Evolutionary conservation across 2,329 filamentous ascomycete species (phyloP), one percentile per base, ranked within the genome.

Genomic region (Zasmidium citrigriseum): DNA sequence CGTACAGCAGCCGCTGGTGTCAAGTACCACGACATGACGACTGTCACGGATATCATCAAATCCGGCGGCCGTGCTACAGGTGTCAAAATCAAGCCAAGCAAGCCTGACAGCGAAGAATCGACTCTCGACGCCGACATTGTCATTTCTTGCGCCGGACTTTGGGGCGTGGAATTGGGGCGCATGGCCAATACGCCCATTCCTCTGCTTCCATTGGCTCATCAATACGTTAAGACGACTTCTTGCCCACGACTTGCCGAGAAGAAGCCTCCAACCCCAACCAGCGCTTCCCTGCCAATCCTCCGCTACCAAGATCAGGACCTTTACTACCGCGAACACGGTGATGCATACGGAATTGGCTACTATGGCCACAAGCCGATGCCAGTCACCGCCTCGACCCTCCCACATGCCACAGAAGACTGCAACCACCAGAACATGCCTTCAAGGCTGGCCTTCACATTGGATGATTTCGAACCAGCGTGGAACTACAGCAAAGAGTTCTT

Each of bases 301-400:
- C 80, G 85, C 2, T 79, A 87, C 62, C 86, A 88, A 64, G 85
- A 88, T 60, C 79, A 83, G 54, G 84, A 87, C 59, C 77, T 88
- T 1, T 88, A 88, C 71, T 88, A 85, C 65, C 82, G 85, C 9
- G 84, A 87, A 67, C 85, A 87, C 61, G 86, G 85, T 3, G 83
- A 86, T 21, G 80, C 82, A 50, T 82, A 80, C 57, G 85, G 85
- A 9, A 87, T 88, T 60, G 85, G 85, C 7, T 88, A 82, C 67
- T 88, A 88, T 64, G 84, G 84, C 10, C 85, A 88, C 69, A 78
- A 78, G 1, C 84, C 86, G 0, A 84, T 87, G 77, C 85, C 85
- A 0, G 76, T 87, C 11, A 77, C 78, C 1, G 85, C 85, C 0
- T 78, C 80, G 0, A 77, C 79, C 0, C 67, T 88, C 4, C 83